Evolutionary conservation across 2,329 filamentous ascomycete species (phyloP), one percentile per base, ranked within the genome.

Genomic region (Verticillium dahliae): DNA sequence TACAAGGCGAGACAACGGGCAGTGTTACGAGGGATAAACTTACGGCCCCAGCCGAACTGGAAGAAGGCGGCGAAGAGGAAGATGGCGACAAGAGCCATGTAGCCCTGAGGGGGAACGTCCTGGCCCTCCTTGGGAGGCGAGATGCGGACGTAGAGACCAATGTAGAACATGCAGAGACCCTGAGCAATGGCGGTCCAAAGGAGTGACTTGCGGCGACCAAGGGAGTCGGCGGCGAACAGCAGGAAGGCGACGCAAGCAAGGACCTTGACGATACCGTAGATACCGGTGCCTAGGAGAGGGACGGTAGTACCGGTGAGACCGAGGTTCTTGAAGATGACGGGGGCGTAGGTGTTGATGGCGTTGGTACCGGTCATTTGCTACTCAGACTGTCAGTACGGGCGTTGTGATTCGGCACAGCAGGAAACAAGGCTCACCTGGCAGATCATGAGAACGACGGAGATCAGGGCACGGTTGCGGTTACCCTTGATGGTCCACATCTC

Each of bases 211-310:
- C 85, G 81, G 54, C 80, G 75, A 45, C 85, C 85, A 1, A 88
- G 80, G 2, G 82, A 85, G 70, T 88, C 85, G 61, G 82, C 83
- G 60, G 83, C 79, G 69, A 86, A 85, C 64, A 86, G 71, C 37
- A 88, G 74, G 78, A 88, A 88, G 66, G 76, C 72, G 22, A 80
- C 77, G 69, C 84, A 87, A 54, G 81, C 79, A 37, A 77, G 70
- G 74, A 86, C 85, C 71, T 87, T 87, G 61, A 87, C 81, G 60
- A 87, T 81, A 35, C 85, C 85, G 71, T 87, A 88, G 67, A 87
- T 81, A 22, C 85, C 85, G 0, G 85, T 87, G 37, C 84, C 84
- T 70, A 88, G 85, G 41, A 88, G 80, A 52, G 78, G 79, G 56
- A 79, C 78, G 50, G 77, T 71, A 33, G 78, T 83, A 2, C 81